These are phyloP conservation scores for Trebouxia sp. DNA, from an alignment of 139 green algal species.

Conservation along the genomic window DNA sequence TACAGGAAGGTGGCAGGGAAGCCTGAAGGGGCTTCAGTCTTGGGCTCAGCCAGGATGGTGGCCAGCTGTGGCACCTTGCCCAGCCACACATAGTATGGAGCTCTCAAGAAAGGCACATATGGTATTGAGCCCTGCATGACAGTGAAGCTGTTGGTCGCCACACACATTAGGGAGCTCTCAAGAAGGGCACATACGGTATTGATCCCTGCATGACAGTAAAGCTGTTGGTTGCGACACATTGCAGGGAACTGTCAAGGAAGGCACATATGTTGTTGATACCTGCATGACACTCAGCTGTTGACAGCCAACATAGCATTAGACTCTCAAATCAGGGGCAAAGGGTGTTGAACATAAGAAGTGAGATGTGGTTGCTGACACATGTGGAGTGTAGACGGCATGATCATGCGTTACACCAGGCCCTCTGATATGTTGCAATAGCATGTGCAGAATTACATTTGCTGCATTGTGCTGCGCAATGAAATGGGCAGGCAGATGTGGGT, in stretches of 20 bases:
- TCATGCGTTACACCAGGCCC: too few species aligned
- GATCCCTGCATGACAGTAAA: conserved; percentile 59
- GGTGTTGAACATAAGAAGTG: too few species aligned
- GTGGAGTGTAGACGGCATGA: too few species aligned
- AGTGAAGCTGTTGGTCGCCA: conserved; percentile 57
- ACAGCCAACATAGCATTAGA: too few species aligned
- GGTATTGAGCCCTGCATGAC: conserved; percentile 82
- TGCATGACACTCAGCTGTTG: background rate
- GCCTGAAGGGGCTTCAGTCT: conserved; percentile 78
- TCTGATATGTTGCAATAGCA: too few species aligned
- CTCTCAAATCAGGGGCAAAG: too few species aligned
- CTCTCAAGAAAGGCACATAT: conserved; percentile 92
- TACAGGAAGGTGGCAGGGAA: conserved; percentile 99
- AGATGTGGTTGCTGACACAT: too few species aligned
- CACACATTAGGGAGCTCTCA: conserved; percentile 93
- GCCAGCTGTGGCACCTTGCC: conserved; percentile 61
- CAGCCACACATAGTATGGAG: conserved; percentile 95
- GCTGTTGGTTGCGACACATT: conserved; percentile 83
- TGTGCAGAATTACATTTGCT: too few species aligned
- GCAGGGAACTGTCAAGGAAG: conserved; percentile 89
- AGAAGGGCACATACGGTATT: conserved; percentile 93
- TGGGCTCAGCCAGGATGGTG: conserved; percentile 54
- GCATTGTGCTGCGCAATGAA: too few species aligned
- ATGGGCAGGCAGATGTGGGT: background rate
- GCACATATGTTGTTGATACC: conserved; percentile 70